Base-by-base conservation (phyloP, 345 rosid species). In the Conringia planisiliqua region DNA sequence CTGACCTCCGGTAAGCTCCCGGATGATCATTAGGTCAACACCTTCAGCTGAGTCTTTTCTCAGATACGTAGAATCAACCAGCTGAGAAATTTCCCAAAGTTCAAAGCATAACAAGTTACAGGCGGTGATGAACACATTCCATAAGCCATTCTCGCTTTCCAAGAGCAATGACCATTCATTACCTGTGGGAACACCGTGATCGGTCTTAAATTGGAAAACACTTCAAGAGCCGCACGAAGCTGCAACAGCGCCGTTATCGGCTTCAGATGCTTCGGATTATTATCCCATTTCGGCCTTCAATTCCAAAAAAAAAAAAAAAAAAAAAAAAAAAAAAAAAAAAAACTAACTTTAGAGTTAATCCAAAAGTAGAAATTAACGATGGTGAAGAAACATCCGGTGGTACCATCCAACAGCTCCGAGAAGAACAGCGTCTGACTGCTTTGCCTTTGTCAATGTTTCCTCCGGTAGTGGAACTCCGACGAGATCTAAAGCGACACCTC, bases 351-450 rank as follows among this genome's bases (percentile, higher is more conserved):
- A 51, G 16, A n/a, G 50, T 9, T 3, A n/a, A 50, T 66, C 44
- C 58, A 50, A 52, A 36, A n/a, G 24, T 6, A 39, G 27, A 54
- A 35, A 57, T 18, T 10, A 36, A 26, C 4, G 2, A 27, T 39
- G 29, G 5, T 36, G n/a, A 33, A 26, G 30, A 30, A 57, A 16
- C 35, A 7, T 10, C 13, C 11, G 18, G 3, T 33, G 3, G 30
- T 61, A 59, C 75, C 75, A 71, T 71, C 75, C 75, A 60, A 71
- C 75, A 24, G 75, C 75, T 48, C 75, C 75, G 7, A 71, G 68
- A 26, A 71, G 75, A 71, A 71, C 14, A 71, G 68, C 75, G 17
- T 71, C 75, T 16, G 75, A 71, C 20, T 71, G 59, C 14, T 71
- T 71, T 24, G 75, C 75, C 67, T 18, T 60, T 47, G 13, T 59